These are phyloP conservation scores for Plectranthus barbatus DNA, from an alignment of 257 asterid species.

Conservation along the genomic window DNA sequence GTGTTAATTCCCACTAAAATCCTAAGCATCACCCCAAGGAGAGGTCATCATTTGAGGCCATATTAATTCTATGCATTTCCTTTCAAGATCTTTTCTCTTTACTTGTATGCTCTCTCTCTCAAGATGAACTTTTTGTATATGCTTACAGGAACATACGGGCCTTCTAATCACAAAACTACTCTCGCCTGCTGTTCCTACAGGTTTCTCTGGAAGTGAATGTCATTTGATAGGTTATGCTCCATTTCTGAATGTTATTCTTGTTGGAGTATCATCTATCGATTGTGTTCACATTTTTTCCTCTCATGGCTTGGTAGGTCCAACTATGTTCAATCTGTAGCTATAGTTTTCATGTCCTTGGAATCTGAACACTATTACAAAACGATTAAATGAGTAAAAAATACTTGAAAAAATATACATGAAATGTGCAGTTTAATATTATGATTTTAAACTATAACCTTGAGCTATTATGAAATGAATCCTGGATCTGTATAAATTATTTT, in stretches of 20 bases:
- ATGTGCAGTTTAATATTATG: not conserved
- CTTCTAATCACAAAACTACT: conserved; percentile 72
- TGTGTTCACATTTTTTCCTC: conserved; percentile 75
- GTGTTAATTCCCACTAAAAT: not conserved
- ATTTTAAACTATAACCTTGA: not conserved
- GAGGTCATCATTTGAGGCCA: not conserved
- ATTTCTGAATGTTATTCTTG: conserved; percentile 73
- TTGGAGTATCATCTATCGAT: conserved; percentile 75
- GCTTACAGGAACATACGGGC: conserved; percentile 76
- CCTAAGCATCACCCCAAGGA: not conserved
- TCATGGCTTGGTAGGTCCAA: conserved; percentile 91
- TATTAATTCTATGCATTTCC: conserved; percentile 4
- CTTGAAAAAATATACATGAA: not conserved
- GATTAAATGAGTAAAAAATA: not conserved
- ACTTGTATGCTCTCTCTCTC: not conserved
- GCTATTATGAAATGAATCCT: conserved; percentile 6
- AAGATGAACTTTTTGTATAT: conserved; percentile 12
- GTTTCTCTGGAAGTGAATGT: conserved; percentile 68
- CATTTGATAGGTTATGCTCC: conserved; percentile 82
- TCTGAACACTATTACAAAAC: not conserved
- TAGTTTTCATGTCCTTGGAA: conserved; percentile 5
- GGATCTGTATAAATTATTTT: not conserved
- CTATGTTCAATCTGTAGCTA: conserved; percentile 9
- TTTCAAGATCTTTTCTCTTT: not conserved
- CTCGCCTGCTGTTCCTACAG: conserved; percentile 69